A percentile compares a stretch with the other conserved stretches of the same genome.
Evolutionary conservation across 2,329 filamentous ascomycete genomes (phyloP).

Genomic region (Beauveria australis): DNA sequence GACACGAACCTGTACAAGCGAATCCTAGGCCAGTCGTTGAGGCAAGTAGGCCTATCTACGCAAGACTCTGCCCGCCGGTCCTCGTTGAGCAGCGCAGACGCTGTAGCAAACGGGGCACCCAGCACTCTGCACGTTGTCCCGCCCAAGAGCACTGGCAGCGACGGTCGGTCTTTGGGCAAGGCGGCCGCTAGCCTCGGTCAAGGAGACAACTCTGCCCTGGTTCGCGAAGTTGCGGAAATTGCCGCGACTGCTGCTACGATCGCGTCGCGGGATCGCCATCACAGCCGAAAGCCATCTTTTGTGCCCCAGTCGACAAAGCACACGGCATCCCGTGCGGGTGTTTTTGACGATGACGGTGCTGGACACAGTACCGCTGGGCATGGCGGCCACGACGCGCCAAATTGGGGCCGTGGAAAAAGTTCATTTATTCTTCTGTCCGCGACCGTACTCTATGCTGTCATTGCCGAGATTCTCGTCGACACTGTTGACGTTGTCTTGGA

Average conservation of each 20-base stretch:
- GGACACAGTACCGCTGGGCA: constrained; percentile 29
- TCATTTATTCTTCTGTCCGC: constrained; percentile 80
- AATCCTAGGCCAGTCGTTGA: constrained; percentile 83
- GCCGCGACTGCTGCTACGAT: constrained; percentile 85
- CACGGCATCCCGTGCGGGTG: constrained; percentile 24
- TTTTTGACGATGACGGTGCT: constrained; percentile 36
- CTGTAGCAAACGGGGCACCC: constrained; percentile 33
- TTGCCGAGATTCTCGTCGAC: constrained; percentile 93
- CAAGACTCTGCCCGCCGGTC: constrained; percentile 35
- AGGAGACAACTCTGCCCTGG: constrained; percentile 71
- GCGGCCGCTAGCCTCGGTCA: constrained; percentile 63
- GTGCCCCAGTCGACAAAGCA: constrained; percentile 16
- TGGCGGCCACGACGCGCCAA: constrained; percentile 93
- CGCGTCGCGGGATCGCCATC: constrained; percentile 62
- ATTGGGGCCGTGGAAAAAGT: constrained; percentile 92
- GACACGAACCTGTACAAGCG: constrained; percentile 88
- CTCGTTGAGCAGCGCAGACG: constrained; percentile 26
- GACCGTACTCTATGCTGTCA: constrained; percentile 88
- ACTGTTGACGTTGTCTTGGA: constrained; percentile 95
- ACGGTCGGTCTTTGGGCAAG: constrained; percentile 35
- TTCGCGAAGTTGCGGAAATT: constrained; percentile 85
- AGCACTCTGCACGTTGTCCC: constrained; percentile 67
- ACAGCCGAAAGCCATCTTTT: constrained; percentile 31
- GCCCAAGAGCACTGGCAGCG: constrained; percentile 48
- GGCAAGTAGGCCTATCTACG: constrained; percentile 63